Conservation (phyloP, 345 rosid genomes). For the Ceriops tagal region DNA sequence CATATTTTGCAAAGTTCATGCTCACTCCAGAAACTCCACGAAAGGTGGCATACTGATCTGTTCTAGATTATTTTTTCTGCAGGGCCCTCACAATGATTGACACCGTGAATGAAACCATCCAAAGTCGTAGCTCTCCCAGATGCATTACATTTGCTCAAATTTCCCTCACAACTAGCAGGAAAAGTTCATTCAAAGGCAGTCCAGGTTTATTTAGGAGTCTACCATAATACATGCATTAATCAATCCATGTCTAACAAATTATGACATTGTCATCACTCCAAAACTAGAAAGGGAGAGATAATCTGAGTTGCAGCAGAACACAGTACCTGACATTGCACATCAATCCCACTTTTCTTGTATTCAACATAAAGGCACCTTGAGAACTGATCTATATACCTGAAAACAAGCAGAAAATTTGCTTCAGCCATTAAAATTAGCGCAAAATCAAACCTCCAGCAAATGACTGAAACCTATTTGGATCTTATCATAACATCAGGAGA, state of each 20-base stretch:
- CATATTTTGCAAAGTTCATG: background rate
- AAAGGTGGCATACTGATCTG: too few species aligned
- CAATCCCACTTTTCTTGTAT: conserved; percentile 61
- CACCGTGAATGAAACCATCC: too few species aligned
- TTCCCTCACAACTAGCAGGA: too few species aligned
- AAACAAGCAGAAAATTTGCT: background rate
- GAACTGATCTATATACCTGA: conserved; percentile 62
- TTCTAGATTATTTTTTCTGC: too few species aligned
- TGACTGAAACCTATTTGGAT: background rate
- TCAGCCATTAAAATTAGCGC: background rate
- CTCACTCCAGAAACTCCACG: too few species aligned
- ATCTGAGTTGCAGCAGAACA: background rate
- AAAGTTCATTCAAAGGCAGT: too few species aligned
- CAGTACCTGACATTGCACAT: conserved; percentile 83
- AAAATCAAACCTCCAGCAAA: background rate
- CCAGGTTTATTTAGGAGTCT: too few species aligned
- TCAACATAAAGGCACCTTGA: conserved; percentile 75
- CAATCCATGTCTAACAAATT: background rate
- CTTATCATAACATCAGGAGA: background rate
- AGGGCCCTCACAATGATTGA: too few species aligned
- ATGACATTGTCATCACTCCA: background rate
- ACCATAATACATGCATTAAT: background rate
- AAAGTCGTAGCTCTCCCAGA: too few species aligned
- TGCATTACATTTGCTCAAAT: too few species aligned
- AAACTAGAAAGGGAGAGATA: too few species aligned